phyloP scores from a whole-genome alignment of 805 yeast species.

The Kluyveromyces starmeri region DNA sequence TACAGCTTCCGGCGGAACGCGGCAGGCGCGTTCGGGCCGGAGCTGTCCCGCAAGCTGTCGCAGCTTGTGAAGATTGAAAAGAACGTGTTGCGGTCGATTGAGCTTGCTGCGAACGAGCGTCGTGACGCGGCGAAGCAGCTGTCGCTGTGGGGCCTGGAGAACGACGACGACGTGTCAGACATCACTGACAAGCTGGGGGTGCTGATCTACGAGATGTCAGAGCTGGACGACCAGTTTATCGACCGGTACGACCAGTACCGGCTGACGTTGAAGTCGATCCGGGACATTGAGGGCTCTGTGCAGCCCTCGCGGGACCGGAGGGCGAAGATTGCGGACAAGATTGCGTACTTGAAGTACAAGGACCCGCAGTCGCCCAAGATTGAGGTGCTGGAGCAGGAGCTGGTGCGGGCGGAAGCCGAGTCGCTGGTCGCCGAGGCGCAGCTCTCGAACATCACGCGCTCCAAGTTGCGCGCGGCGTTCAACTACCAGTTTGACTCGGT shows the following conservation, averaged over 20 bases:
- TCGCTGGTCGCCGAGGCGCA: constrained; percentile 88
- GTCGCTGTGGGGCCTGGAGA: constrained; percentile 79
- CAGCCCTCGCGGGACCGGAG: constrained; percentile 85
- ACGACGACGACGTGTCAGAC: constrained; percentile 79
- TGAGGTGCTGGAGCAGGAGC: constrained; percentile 74
- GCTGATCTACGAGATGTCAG: constrained; percentile 73
- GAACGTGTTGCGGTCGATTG: constrained; percentile 71
- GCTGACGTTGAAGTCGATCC: constrained; percentile 67
- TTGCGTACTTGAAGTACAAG: constrained; percentile 75
- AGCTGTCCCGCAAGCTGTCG: constrained; percentile 63
- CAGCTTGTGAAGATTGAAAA: constrained; percentile 74
- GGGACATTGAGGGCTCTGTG: constrained; percentile 81
- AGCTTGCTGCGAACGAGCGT: constrained; percentile 68
- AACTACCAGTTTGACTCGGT: constrained; percentile 78
- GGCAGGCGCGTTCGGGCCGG: constrained; percentile 78
- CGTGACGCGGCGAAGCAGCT: constrained; percentile 76
- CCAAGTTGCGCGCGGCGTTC: constrained; percentile 76
- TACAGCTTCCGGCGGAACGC: constrained; percentile 58
- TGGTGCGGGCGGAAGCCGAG: constrained; percentile 89
- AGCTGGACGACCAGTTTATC: constrained; percentile 78
- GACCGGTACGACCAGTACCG: constrained; percentile 83
- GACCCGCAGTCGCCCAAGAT: constrained; percentile 78
- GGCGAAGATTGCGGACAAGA: constrained; percentile 76
- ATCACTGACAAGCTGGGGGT: constrained; percentile 84
- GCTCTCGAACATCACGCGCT: constrained; percentile 80